Percentiles rank a stretch among this genome's conserved stretches.
These are phyloP conservation scores for Zymoseptoria crescenta DNA, from an alignment of 2,329 filamentous ascomycete genomes.

Conservation along the genomic window DNA sequence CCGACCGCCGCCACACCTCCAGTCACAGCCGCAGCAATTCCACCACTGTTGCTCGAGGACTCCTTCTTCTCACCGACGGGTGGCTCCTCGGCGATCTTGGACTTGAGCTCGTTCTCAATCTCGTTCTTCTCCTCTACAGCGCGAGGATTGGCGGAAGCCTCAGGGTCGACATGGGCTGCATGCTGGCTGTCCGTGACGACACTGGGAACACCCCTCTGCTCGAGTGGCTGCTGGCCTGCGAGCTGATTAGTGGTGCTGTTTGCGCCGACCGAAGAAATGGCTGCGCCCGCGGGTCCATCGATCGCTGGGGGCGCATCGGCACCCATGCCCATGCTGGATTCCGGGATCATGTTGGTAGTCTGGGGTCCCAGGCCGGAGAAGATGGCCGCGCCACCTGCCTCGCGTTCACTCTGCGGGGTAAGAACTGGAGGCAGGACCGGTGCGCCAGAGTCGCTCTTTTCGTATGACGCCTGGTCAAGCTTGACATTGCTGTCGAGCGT, in stretches of 20 bases:
- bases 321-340: constrained; percentile 70
- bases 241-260: constrained; percentile 38
- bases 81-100: constrained; percentile 48
- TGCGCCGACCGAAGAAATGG: constrained; percentile 12
- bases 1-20: constrained; percentile 33
- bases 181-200: constrained; percentile 65
- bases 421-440: constrained; percentile 40
- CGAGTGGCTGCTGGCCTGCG: constrained; percentile 38
- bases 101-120: constrained; percentile 63
- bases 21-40: constrained; percentile 34
- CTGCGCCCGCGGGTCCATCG: constrained; percentile 7
- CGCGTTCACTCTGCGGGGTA: constrained; percentile 37
- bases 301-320: constrained; percentile 18
- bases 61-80: constrained; percentile 36
- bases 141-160: constrained; percentile 57
- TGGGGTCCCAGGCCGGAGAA: constrained; percentile 43
- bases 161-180: constrained; percentile 52
- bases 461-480: constrained; percentile 78
- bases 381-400: constrained; percentile 33
- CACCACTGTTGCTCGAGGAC: constrained; percentile 50
- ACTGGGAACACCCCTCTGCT: constrained; percentile 47
- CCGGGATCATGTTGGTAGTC: constrained; percentile 63
- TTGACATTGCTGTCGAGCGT: constrained; percentile 59
- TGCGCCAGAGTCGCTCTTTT: constrained; percentile 59
- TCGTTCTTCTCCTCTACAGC: constrained; percentile 64